phyloP scores from a whole-genome alignment of 345 rosid species.

The Psidium guajava region DNA sequence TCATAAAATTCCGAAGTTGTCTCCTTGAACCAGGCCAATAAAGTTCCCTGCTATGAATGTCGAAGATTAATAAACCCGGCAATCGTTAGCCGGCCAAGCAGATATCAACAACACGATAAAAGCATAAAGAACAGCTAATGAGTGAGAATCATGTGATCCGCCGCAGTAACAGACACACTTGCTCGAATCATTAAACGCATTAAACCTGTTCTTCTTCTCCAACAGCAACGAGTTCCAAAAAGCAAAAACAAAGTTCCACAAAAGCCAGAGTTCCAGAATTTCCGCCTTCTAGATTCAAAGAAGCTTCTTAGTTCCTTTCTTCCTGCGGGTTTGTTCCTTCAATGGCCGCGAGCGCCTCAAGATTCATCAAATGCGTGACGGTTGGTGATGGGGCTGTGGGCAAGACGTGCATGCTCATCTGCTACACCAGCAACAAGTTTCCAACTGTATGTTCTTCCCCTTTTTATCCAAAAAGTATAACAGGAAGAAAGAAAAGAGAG shows the following conservation, averaged over 20 bases:
- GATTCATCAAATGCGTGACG: slow-evolving; percentile 77
- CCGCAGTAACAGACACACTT: slow-evolving; percentile 14
- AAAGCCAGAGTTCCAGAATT: not conserved
- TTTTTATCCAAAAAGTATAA: not conserved
- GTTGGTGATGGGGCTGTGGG: slow-evolving; percentile 88
- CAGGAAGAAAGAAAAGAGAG: not conserved
- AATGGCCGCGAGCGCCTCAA: slow-evolving; percentile 66
- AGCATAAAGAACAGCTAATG: not conserved
- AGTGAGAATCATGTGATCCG: slow-evolving; percentile 68
- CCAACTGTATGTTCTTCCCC: slow-evolving; percentile 46
- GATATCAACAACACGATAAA: not conserved
- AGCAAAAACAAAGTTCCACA: not conserved
- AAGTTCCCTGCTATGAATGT: not conserved
- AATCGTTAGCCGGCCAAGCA: not conserved
- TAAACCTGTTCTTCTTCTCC: not conserved
- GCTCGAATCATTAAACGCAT: not conserved
- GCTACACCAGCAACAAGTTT: slow-evolving; percentile 79
- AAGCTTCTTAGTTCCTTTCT: slow-evolving; percentile 1
- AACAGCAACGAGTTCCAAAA: not conserved
- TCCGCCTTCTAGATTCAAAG: not conserved
- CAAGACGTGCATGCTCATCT: slow-evolving; percentile 79
- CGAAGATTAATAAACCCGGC: too few relatives aligned
- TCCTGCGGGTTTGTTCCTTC: not conserved
- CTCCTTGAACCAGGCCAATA: not conserved
- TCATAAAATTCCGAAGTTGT: not conserved